Evolutionary conservation across 2,329 filamentous ascomycete species (phyloP).

Genomic region (Cercospora sp.): DNA sequence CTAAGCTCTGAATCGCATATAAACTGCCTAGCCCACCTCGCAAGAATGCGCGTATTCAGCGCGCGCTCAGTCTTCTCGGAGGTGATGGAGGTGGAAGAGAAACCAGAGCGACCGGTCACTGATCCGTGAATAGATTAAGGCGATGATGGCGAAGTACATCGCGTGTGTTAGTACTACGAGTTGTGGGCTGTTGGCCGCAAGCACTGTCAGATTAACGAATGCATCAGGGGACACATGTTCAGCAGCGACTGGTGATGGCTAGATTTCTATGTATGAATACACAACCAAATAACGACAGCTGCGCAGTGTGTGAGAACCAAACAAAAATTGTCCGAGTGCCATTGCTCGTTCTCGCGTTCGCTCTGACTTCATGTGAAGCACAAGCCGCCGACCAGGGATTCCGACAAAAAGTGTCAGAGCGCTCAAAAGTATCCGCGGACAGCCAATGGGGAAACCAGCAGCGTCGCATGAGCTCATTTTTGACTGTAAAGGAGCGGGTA

Average conservation of each 20-base stretch:
- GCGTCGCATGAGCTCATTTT: background rate
- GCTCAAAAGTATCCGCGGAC: background rate
- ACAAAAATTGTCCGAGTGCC: background rate
- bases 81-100: conserved; percentile 34
- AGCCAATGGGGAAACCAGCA: conserved; percentile 2
- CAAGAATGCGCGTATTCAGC: conserved; percentile 22
- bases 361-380: background rate
- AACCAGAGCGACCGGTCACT: conserved; percentile 14
- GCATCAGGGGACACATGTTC: background rate
- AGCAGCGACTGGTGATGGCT: conserved; percentile 10
- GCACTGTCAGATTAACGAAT: conserved; percentile 14
- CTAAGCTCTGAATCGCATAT: conserved; percentile 71
- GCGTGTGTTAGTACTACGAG: conserved; percentile 19
- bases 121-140: conserved; percentile 9
- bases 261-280: conserved; percentile 19
- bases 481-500: background rate
- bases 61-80: conserved; percentile 32
- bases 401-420: background rate
- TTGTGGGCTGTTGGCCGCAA: conserved; percentile 18
- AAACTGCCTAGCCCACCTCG: conserved; percentile 12
- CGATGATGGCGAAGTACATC: conserved; percentile 10
- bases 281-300: conserved; percentile 19
- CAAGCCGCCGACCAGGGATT: background rate
- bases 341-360: conserved; percentile 3
- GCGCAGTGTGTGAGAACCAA: background rate